phyloP scores from a whole-genome alignment of 257 asterid species.

The Ballota nigra region DNA sequence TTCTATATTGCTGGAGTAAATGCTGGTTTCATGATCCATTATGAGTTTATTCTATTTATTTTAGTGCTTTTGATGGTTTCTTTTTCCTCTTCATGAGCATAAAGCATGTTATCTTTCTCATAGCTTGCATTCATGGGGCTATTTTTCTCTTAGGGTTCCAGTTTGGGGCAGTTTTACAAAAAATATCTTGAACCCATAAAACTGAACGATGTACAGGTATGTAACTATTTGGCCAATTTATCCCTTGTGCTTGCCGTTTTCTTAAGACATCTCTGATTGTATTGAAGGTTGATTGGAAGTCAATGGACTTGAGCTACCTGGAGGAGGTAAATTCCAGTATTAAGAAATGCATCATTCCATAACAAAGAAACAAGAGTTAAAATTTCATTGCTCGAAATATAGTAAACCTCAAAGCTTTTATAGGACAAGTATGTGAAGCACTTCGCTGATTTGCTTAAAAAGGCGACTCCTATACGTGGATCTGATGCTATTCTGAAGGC shows the following conservation, averaged over 20 bases:
- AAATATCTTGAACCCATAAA: conserved; percentile 95
- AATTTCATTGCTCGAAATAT: not conserved
- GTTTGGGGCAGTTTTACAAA: conserved; percentile 94
- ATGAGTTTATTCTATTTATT: not conserved
- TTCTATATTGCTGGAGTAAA: conserved; percentile 18
- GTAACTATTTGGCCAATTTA: conserved; percentile 19
- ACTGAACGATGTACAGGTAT: conserved; percentile 86
- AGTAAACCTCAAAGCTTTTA: conserved; percentile 20
- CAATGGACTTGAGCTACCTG: conserved; percentile 91
- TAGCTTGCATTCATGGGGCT: conserved; percentile 22
- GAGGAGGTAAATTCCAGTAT: conserved; percentile 59
- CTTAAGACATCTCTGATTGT: conserved; percentile 23
- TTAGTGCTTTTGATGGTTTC: not conserved
- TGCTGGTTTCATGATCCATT: conserved; percentile 15
- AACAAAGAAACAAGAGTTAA: not conserved
- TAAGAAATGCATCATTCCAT: conserved; percentile 11
- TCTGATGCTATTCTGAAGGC: conserved; percentile 63
- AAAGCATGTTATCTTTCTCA: conserved; percentile 1
- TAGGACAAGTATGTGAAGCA: conserved; percentile 77
- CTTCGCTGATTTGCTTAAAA: conserved; percentile 65
- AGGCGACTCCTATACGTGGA: conserved; percentile 66
- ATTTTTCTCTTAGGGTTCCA: conserved; percentile 67
- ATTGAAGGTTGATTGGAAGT: conserved; percentile 86
- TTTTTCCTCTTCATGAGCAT: not conserved
- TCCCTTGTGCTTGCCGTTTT: conserved; percentile 24